Evolutionary conservation across 78 protist species (phyloP).

Genomic region (Dictyostelium purpureum): DNA sequence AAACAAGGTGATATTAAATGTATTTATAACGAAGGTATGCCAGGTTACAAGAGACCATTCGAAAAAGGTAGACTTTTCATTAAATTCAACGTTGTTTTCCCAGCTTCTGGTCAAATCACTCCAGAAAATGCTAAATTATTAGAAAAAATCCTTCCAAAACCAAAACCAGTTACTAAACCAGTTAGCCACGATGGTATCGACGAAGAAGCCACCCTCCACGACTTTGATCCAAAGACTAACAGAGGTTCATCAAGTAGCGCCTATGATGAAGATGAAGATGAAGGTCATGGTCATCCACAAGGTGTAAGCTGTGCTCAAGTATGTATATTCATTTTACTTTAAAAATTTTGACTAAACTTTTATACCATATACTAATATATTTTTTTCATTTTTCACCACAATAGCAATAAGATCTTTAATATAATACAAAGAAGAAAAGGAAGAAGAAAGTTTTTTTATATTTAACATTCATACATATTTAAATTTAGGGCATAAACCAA

Average conservation of each 20-base stretch:
- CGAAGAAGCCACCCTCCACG: constrained; percentile 36
- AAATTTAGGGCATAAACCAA: no score
- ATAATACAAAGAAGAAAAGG: no score
- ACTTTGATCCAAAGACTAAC: neutral
- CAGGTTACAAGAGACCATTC: constrained; percentile 88
- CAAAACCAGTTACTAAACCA: constrained; percentile 48
- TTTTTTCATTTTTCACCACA: no score
- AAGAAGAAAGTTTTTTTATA: no score
- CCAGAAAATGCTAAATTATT: constrained; percentile 56
- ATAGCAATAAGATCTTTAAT: no score
- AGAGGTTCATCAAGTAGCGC: neutral
- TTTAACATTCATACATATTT: no score
- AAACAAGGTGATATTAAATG: constrained; percentile 89
- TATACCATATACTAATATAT: no score
- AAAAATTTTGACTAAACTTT: no score
- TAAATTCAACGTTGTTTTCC: constrained; percentile 90
- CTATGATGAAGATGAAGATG: constrained; percentile 12
- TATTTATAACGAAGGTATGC: constrained; percentile 97
- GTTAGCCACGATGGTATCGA: constrained; percentile 55
- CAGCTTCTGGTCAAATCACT: constrained; percentile 72
- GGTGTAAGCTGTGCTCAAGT: constrained; percentile 73
- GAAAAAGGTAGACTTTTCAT: constrained; percentile 93
- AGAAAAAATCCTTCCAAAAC: constrained; percentile 74
- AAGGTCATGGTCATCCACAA: constrained; percentile 37
- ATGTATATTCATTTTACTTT: no score